Evolutionary conservation across 192 early-diverging fungal genomes (phyloP).

Genomic region (Mortierella antarctica): DNA sequence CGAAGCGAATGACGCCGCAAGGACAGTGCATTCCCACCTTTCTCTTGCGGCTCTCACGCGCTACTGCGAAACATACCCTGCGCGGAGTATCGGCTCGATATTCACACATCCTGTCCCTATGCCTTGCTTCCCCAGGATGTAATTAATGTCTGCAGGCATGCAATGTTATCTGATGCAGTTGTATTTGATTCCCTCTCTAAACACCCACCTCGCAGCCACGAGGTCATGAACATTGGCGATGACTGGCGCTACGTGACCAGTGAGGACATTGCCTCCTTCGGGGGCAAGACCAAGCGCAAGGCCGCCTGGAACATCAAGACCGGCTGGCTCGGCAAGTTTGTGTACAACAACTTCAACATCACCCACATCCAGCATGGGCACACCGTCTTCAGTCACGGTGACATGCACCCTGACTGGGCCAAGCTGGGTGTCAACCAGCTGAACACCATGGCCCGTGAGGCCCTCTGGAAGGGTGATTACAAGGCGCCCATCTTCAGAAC

Average conservation of each 20-base stretch:
- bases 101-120: too few species aligned
- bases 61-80: background rate
- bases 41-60: background rate
- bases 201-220: conserved; percentile 8
- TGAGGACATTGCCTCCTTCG: conserved; percentile 36
- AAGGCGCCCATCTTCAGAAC: conserved; percentile 30
- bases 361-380: conserved; percentile 30
- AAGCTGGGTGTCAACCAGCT: conserved; percentile 13
- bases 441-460: conserved; percentile 19
- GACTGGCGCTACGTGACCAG: conserved; percentile 37
- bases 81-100: too few species aligned
- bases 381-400: conserved; percentile 34
- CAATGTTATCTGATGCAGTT: too few species aligned
- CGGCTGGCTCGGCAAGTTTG: conserved; percentile 36
- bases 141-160: too few species aligned
- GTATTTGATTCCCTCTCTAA: background rate
- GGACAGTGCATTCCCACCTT: too few species aligned
- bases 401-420: conserved; percentile 37
- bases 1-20: too few species aligned
- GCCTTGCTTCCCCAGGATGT: too few species aligned
- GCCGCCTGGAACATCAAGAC: conserved; percentile 33
- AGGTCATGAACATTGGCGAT: conserved; percentile 44
- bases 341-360: conserved; percentile 39
- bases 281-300: conserved; percentile 11
- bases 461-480: conserved; percentile 17